A percentile compares a stretch with the other conserved stretches of the same genome.
Conservation (phyloP, 2,329 filamentous ascomycete genomes). For the Endoconidiophora laricicola region DNA sequence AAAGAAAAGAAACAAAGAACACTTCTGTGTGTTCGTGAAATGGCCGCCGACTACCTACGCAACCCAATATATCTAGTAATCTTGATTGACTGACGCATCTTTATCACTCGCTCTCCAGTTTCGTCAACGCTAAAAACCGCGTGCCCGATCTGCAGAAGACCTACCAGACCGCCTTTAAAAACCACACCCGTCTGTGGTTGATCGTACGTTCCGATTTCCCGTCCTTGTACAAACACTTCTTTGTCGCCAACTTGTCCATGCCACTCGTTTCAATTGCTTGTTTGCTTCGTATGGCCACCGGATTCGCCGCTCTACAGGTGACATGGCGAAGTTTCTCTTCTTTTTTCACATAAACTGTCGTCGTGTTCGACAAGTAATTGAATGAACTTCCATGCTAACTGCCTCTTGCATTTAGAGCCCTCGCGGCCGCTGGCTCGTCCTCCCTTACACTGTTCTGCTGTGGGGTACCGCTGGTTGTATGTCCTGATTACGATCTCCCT, state of each 20-base stretch:
- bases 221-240: slow-evolving; percentile 12
- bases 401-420: slow-evolving; percentile 31
- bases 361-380: not conserved
- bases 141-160: slow-evolving; percentile 58
- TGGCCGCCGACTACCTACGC: not conserved
- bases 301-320: not conserved
- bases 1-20: no score
- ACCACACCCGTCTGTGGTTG: slow-evolving; percentile 55
- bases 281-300: not conserved
- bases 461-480: slow-evolving; percentile 47
- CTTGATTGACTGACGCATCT: slow-evolving; percentile 3
- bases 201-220: slow-evolving; percentile 43
- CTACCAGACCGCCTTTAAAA: slow-evolving; percentile 58
- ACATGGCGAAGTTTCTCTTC: no score
- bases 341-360: not conserved
- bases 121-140: slow-evolving; percentile 58
- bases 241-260: not conserved
- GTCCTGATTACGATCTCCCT: slow-evolving; percentile 19
- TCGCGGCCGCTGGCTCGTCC: slow-evolving; percentile 47
- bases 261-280: no score
- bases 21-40: not conserved
- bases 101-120: slow-evolving; percentile 22
- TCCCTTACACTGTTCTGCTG: slow-evolving; percentile 50
- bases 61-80: not conserved
- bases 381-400: slow-evolving; percentile 11